A percentile compares a stretch with the other conserved stretches of the same genome.
phyloP scores from a whole-genome alignment of 2,329 filamentous ascomycete species.

The Sporothrix inflata region DNA sequence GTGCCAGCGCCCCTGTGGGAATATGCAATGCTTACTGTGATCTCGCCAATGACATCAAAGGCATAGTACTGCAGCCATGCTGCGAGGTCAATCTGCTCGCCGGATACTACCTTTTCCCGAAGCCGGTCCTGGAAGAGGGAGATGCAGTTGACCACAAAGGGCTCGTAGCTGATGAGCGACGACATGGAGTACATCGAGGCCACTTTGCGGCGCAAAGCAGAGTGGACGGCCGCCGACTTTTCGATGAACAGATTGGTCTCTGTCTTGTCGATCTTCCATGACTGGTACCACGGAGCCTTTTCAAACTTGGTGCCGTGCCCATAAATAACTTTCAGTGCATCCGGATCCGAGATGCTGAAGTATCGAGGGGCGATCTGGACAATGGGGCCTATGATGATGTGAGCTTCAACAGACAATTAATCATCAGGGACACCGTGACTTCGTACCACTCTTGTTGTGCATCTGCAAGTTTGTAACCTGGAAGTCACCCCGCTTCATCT shows the following conservation, averaged over 20 bases:
- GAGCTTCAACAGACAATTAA: not conserved
- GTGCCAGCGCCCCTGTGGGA: too few species aligned
- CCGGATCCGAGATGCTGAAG: not conserved
- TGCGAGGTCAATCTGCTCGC: not conserved
- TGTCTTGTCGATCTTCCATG: constrained; percentile 2
- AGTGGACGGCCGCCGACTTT: not conserved
- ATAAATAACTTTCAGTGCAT: not conserved
- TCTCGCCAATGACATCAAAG: constrained; percentile 23
- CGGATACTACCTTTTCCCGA: not conserved
- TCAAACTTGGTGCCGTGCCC: not conserved
- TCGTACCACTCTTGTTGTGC: not conserved
- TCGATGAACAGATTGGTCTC: constrained; percentile 15
- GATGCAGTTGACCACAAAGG: not conserved
- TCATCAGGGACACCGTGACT: too few species aligned
- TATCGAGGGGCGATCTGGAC: not conserved
- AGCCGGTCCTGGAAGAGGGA: not conserved
- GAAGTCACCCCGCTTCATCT: constrained; percentile 12
- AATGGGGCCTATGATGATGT: not conserved
- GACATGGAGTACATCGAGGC: constrained; percentile 13
- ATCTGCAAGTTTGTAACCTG: not conserved
- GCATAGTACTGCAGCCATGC: constrained; percentile 20
- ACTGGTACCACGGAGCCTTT: constrained; percentile 7
- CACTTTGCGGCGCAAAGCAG: not conserved
- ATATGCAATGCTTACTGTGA: constrained; percentile 7
- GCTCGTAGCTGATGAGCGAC: constrained; percentile 8